Base-by-base conservation (phyloP, 2,329 filamentous ascomycete genomes). In the Paecilomyces dactylethromorphus region DNA sequence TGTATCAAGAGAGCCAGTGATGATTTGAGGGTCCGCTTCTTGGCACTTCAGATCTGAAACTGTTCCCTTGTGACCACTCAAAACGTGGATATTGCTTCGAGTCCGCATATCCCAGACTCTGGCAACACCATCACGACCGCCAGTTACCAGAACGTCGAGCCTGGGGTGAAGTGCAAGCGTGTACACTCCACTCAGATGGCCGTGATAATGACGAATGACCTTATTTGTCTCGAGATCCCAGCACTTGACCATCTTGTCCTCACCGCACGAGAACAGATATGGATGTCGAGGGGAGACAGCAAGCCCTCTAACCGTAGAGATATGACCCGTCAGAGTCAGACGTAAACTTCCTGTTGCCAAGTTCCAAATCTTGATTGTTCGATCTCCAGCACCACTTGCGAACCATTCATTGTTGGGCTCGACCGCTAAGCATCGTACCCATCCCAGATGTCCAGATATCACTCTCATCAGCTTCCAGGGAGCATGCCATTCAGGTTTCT, bases 181-280 rank as follows among this genome's bases (percentile, higher is more conserved):
- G 77, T 99, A 99, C 3, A 99, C 94, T 63, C 94, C 94, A 67
- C 91, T 96, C 22, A 99, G 80, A 77, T 99, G 94, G 18, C 95
- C 95, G 73, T 99, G 94, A 74, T 97, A 99, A 76, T 97, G 92
- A 45, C 93, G 86, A 70, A 97, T 97, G 60, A 99, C 94, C 76
- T 97, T 97, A 80, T 99, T 99, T n/a, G 93, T 97, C 76, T 99
- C 94, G 64, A 99, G 79, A 78, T 99, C 94, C 94, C 94, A 99
- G 78, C 94, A 99, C 77, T 99, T 99, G 62, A 99, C 94, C 92
- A 97, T 97, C 80, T 99, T 99, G 74, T 99, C 94, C 76, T 99
- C 94, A 59, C 91, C 95, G 70, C 94, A 99, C 11, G 92, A 96
- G 76, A 99, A 99, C 10, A 99, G 83, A 71, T 99, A 99, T 0